These are phyloP conservation scores for Astragalus membranaceus DNA, from an alignment of 306 rosid genomes.

Conservation along the genomic window DNA sequence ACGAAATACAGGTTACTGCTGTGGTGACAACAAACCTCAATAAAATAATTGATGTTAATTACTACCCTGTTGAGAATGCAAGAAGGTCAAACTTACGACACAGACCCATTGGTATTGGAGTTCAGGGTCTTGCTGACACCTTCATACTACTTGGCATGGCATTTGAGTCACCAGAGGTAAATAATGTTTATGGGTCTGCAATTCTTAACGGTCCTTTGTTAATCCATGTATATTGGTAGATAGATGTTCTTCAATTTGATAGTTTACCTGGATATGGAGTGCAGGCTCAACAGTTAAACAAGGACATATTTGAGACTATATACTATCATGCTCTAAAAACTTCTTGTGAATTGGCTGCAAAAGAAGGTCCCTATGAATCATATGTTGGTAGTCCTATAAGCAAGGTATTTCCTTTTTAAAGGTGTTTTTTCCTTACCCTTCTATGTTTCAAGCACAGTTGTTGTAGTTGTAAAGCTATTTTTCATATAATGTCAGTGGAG, in stretches of 20 bases:
- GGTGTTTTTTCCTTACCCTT: background rate
- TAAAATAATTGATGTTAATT: slow-evolving; percentile 83
- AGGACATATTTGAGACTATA: slow-evolving; percentile 85
- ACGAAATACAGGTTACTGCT: slow-evolving; percentile 52
- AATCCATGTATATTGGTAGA: background rate
- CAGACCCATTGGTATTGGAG: slow-evolving; percentile 95
- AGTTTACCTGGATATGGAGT: slow-evolving; percentile 11
- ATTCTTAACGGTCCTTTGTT: background rate
- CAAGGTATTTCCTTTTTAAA: slow-evolving; percentile 41
- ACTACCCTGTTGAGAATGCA: slow-evolving; percentile 88
- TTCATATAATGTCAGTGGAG: background rate
- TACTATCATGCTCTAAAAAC: slow-evolving; percentile 78
- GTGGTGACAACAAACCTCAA: slow-evolving; percentile 72
- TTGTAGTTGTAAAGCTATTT: background rate
- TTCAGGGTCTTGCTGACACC: slow-evolving; percentile 98
- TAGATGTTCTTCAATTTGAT: slow-evolving; percentile 6
- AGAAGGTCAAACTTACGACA: slow-evolving; percentile 73
- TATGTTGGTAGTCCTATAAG: slow-evolving; percentile 79
- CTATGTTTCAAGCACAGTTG: background rate
- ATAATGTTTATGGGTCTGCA: background rate
- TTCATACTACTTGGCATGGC: slow-evolving; percentile 90
- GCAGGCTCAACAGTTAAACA: slow-evolving; percentile 91
- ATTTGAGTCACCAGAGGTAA: slow-evolving; percentile 94
- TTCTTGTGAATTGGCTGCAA: slow-evolving; percentile 69
- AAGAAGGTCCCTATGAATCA: slow-evolving; percentile 75